Evolutionary conservation across 2,329 filamentous ascomycete species (phyloP), one percentile per base, ranked within the genome.

Genomic region (Pseudogymnoascus verrucosus): DNA sequence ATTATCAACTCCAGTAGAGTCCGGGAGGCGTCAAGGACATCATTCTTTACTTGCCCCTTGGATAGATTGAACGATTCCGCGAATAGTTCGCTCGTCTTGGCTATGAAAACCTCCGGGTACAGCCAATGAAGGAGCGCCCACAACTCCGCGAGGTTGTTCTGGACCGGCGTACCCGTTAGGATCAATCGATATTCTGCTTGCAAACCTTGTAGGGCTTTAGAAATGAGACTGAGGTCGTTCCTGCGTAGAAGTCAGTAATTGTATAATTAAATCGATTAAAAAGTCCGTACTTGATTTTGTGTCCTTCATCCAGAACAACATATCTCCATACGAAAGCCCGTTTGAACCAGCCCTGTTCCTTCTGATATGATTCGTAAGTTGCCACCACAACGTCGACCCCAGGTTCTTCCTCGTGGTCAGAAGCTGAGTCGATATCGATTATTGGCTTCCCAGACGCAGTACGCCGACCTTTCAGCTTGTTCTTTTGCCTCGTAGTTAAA

Each of bases 71-170:
- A 87, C 0, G 84, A 82, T 10, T 80, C 76, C 47, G 78, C 78
- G 71, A 86, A 87, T 0, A 79, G 71, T 2, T 77, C 73, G 8
- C 75, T 75, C 0, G 82, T 85, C 34, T 80, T 79, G 1, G 74
- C 70, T 0, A 75, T 75, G 69, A 86, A 86, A 0, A 86, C 78
- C n/a, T 84, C 80, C 0, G 82, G 82, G 44, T 82, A 83, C 0
- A 86, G 74, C 80, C 81, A 86, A 60, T 82, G 79, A 0, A 85
- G 73, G 1, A 86, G 71, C 0, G 81, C 79, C 83, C 83, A 86
- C 65, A 85, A 75, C 68, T 86, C 83, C 1, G 75, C 73, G 0
- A 86, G 72, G 62, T 86, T 82, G 65, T 86, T 86, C 65, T 86
- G 84, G 0, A 86, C 74, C 0, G 83, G 84, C 0, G 84, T 86